These are phyloP conservation scores for Aschersonia sp. DNA, from an alignment of 2,329 filamentous ascomycete genomes.

Conservation along the genomic window DNA sequence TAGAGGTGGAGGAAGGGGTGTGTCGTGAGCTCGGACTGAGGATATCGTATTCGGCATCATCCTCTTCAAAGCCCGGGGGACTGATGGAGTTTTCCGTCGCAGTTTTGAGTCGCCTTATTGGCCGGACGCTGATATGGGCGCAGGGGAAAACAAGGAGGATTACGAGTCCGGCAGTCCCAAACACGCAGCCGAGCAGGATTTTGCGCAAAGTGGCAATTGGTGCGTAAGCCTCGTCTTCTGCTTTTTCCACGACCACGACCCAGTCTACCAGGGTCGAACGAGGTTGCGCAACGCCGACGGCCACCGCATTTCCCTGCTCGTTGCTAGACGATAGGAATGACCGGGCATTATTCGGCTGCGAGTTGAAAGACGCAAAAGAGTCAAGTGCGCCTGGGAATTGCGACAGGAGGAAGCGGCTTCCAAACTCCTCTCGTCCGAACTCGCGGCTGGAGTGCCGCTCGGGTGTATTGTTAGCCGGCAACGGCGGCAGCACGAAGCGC, in stretches of 20 bases:
- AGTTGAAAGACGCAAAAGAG: slow-evolving; percentile 39
- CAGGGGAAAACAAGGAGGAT: slow-evolving; percentile 61
- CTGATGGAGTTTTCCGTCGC: slow-evolving; percentile 63
- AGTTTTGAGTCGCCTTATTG: slow-evolving; percentile 60
- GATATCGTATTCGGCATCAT: slow-evolving; percentile 31
- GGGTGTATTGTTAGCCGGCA: slow-evolving; percentile 17
- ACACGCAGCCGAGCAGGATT: slow-evolving; percentile 72
- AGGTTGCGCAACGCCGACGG: slow-evolving; percentile 67
- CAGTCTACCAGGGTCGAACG: slow-evolving; percentile 59
- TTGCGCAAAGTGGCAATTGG: slow-evolving; percentile 64
- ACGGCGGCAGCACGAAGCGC: slow-evolving; percentile 47
- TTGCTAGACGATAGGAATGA: slow-evolving; percentile 56
- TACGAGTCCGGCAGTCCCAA: slow-evolving; percentile 64
- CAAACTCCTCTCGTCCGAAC: slow-evolving; percentile 22
- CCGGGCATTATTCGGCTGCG: slow-evolving; percentile 47
- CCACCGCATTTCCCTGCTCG: slow-evolving; percentile 54
- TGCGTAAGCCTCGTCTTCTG: slow-evolving; percentile 56
- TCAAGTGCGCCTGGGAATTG: slow-evolving; percentile 48
- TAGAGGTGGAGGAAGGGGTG: slow-evolving; percentile 28
- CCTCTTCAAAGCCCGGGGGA: slow-evolving; percentile 45
- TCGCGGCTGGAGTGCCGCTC: slow-evolving; percentile 30
- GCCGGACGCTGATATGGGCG: slow-evolving; percentile 67
- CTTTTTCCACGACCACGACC: slow-evolving; percentile 70
- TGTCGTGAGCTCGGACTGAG: slow-evolving; percentile 24
- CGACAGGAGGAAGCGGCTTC: slow-evolving; percentile 40